Base-by-base conservation (phyloP, 2,329 filamentous ascomycete species). In the Sarocladiaceae sp. region DNA sequence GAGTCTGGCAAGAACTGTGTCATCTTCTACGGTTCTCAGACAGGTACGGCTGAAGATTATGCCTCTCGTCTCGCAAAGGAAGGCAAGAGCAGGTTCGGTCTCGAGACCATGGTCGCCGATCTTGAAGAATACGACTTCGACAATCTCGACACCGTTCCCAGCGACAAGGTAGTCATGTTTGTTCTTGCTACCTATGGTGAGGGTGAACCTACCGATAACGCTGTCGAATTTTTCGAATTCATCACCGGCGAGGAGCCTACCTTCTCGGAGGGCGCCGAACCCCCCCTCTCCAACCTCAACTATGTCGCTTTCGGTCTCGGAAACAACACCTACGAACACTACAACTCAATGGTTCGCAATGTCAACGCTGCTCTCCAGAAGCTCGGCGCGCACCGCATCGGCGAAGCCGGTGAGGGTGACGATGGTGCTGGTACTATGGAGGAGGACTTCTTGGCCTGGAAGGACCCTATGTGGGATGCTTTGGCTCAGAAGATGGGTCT, bases 251-350 rank as follows among this genome's bases (percentile, higher is more conserved):
- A 97, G 15, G 88, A 93, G 46, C 73, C 84, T 46, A 69, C 78
- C 53, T 97, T 97, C 68, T 86, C 85, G 53, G 80, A 89, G 58
- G 78, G 82, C 55, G 40, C 66, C 35, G 85, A 91, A 18, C 77
- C 83, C 50, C 78, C 91, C 41, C 79, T 98, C 45, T 74, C 70
- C 43, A 90, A 88, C 58, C 78, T 98, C 60, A 91, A 90, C 64
- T 98, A 90, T 61, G 89, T 98, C 58, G 79, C 89, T 46, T 98
- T 98, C 58, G 93, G 93, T 58, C 81, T 98, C 31, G 93, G 93
- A 54, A 98, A 98, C 75, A 98, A 97, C 73, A 97, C 93, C 21
- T 98, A 98, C 63, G 93, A 98, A 63, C 93, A 98, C 73, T 98
- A 96, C 76, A 98, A 98, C 72, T 85, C 85, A 43, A 95, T 98